A percentile compares a stretch with the other conserved stretches of the same genome.
phyloP scores from a whole-genome alignment of 352 stramenopile genomes.

The Phytophthora pluvialis region DNA sequence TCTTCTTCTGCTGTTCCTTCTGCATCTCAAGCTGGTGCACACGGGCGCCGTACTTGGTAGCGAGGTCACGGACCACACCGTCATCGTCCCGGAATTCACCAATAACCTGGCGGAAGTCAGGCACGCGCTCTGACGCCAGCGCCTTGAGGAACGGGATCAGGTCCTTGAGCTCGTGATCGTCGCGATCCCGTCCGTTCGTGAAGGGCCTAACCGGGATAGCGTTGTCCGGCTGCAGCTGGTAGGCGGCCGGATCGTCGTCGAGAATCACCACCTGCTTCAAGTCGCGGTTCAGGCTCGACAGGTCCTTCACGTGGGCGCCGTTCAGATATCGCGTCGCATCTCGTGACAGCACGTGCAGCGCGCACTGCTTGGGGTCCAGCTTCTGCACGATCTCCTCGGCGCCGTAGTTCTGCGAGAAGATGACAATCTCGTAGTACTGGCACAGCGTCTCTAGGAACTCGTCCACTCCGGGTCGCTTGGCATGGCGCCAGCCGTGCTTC shows the following conservation, averaged over 20 bases:
- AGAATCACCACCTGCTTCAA: slow-evolving; percentile 84
- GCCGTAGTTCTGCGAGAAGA: slow-evolving; percentile 88
- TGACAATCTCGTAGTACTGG: slow-evolving; percentile 90
- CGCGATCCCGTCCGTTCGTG: slow-evolving; percentile 78
- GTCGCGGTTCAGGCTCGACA: slow-evolving; percentile 82
- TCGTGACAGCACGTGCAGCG: slow-evolving; percentile 81
- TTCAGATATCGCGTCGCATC: slow-evolving; percentile 87
- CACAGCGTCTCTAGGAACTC: slow-evolving; percentile 87
- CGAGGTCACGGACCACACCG: slow-evolving; percentile 78
- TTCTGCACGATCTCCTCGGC: slow-evolving; percentile 83
- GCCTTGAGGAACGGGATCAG: slow-evolving; percentile 89
- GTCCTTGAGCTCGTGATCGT: slow-evolving; percentile 81
- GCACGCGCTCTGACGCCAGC: slow-evolving; percentile 74
- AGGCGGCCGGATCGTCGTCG: slow-evolving; percentile 81
- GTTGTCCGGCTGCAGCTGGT: slow-evolving; percentile 87
- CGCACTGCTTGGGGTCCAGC: slow-evolving; percentile 84
- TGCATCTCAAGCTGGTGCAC: slow-evolving; percentile 83
- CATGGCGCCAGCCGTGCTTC: slow-evolving; percentile 89
- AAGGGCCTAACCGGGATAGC: slow-evolving; percentile 83
- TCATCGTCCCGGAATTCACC: slow-evolving; percentile 84
- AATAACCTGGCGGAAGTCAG: slow-evolving; percentile 81
- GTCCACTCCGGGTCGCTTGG: slow-evolving; percentile 85
- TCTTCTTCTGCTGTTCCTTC: slow-evolving; percentile 82
- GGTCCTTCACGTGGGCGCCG: slow-evolving; percentile 84
- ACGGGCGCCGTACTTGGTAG: slow-evolving; percentile 77